Base-by-base conservation (phyloP, 371 early-diverging fungal genomes). In the Saksenaea oblongispora region DNA sequence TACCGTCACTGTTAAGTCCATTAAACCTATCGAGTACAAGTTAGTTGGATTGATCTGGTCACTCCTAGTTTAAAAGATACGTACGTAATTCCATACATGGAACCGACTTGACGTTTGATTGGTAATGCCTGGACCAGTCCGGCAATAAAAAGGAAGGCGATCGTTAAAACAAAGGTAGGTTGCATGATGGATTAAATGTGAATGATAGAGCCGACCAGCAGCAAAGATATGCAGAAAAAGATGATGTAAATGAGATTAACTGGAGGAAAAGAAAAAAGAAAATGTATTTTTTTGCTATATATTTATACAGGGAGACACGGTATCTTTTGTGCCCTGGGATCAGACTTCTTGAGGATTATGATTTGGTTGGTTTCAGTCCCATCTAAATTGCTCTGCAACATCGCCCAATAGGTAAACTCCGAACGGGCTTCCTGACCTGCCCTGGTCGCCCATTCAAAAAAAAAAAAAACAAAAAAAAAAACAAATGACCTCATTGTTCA, bases 1-100 rank as follows among this genome's bases (percentile, higher is more conserved):
- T 51, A 5, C 78, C 78, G 61, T 73, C 72, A 35, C 76, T 47
- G 31, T 67, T 60, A 27, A 67, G 63, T 35, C 64, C 75, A 55
- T 64, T 82, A 42, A 69, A 76, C 9, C 73, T 66, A 53, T 7
- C 15, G 22, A 18, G 22, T n/a, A 10, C 17, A 22, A 7, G 17
- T 47, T 11, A 47, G 24, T 17, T 5, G 1, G 5, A 5, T 9
- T 10, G 22, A 3, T 10, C 51, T 18, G 10, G 2, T 1, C 10
- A 22, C 24, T 47, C 9, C 1, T 18, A 8, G 0, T 22, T 47
- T 18, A 8, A 5, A 2, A 10, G 17, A 3, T 22, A 28, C 61
- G 27, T 69, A 64, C 53, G 68, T 70, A 51, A 70, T 62, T 31
- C 65, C 67, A 27, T 58, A 71, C 17, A 71, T 60, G 34, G 61